A percentile compares a stretch with the other conserved stretches of the same genome.
phyloP scores from a whole-genome alignment of 352 stramenopile genomes.

The Pythium vanterpoolii region DNA sequence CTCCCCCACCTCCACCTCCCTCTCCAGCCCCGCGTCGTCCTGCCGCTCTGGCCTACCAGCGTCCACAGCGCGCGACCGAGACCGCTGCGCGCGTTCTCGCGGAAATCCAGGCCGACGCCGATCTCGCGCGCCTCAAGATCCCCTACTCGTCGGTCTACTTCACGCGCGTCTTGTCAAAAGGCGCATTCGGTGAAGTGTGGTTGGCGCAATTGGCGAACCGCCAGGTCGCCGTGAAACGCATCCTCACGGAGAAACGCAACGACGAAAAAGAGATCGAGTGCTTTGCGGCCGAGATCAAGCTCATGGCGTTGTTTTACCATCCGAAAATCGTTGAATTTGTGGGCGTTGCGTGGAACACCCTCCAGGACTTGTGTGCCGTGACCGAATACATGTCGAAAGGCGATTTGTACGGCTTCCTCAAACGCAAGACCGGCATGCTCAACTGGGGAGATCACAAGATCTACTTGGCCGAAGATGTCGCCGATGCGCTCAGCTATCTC shows the following conservation, averaged over 20 bases:
- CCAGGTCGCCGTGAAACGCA: conserved; percentile 80
- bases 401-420: conserved; percentile 72
- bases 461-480: conserved; percentile 69
- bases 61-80: conserved; percentile 23
- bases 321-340: conserved; percentile 84
- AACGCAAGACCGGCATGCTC: conserved; percentile 56
- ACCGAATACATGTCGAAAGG: conserved; percentile 84
- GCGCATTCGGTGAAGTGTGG: conserved; percentile 87
- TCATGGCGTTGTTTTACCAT: conserved; percentile 80
- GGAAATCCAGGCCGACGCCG: conserved; percentile 63
- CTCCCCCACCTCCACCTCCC: conserved; percentile 12
- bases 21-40: conserved; percentile 11
- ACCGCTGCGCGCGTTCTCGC: conserved; percentile 57
- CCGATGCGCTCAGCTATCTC: conserved; percentile 66
- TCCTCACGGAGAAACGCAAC: conserved; percentile 78
- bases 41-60: conserved; percentile 13
- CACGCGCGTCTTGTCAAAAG: conserved; percentile 78
- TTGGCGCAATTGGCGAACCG: conserved; percentile 74
- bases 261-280: conserved; percentile 84
- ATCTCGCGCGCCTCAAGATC: conserved; percentile 49
- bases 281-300: conserved; percentile 82
- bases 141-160: conserved; percentile 77
- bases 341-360: conserved; percentile 69
- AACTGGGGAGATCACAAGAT: conserved; percentile 78
- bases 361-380: conserved; percentile 67